Base-by-base conservation (phyloP, 345 rosid species). In the Murraya paniculata region DNA sequence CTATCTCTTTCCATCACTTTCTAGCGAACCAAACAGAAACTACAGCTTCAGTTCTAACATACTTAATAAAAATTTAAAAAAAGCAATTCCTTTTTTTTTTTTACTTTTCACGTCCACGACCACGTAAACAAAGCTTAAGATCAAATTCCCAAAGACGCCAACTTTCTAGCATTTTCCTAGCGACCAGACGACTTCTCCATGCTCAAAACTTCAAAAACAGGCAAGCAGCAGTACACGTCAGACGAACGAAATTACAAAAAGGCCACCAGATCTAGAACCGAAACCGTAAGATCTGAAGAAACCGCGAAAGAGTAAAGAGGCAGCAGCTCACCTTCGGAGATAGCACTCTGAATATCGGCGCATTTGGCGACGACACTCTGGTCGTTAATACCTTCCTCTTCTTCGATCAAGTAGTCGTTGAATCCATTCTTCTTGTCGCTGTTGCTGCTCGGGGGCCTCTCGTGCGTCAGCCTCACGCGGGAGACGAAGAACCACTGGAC, bases 261-360 rank as follows among this genome's bases (percentile, higher is more conserved):
- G 41, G 60, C 19, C 55, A 76, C 38, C 48, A 73, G 79, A 73
- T 76, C 79, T 59, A 57, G 61, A n/a, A 62, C 36, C 16, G 4
- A 39, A 60, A 59, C 9, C 4, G 19, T 60, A 2, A 74, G 77
- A 74, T 74, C 68, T 60, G 7, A 18, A 53, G 18, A 18, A 53
- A 53, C 50, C 5, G 5, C 18, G 14, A 6, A 18, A 18, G 22
- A 0, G 21, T 19, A 53, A 24, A 39, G 6, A 7, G 58, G 10
- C 11, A 73, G 56, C 14, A 24, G 18, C 41, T 83, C 66, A 94
- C 97, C 97, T 91, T 90, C 92, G 3, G 96, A 89, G 7, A 94
- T 94, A 68, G 97, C 98, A 55, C 28, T 90, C 73, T 94, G 98
- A 36, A 94, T 92, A 9, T 90, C 97, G 25, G 93, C 93, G 72